These are phyloP conservation scores for Penicillium daleae DNA, from an alignment of 495 filamentous ascomycete genomes.

Conservation along the genomic window DNA sequence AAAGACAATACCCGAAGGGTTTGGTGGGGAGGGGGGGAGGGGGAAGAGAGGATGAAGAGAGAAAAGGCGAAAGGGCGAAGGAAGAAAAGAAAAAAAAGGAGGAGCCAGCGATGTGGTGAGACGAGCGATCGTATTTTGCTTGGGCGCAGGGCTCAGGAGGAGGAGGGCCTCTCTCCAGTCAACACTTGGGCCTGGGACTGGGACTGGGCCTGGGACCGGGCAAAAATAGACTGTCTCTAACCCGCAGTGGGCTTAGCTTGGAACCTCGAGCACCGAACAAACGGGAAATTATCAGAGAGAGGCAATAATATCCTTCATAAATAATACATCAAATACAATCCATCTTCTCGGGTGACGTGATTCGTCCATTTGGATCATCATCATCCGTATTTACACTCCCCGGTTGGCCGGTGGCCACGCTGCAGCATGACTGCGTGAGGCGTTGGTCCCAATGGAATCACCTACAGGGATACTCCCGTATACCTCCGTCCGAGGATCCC, in stretches of 20 bases:
- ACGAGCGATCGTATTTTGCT: constrained; percentile 22
- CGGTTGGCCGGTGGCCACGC: too few species aligned
- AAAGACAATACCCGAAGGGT: not conserved
- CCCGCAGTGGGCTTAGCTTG: constrained; percentile 20
- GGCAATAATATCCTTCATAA: too few species aligned
- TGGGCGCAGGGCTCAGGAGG: too few species aligned
- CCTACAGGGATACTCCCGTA: too few species aligned
- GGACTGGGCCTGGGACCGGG: too few species aligned
- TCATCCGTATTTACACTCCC: not conserved
- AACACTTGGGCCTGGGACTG: too few species aligned
- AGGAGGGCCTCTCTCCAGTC: too few species aligned
- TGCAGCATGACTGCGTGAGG: not conserved
- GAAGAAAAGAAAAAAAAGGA: constrained; percentile 20
- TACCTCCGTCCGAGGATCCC: not conserved
- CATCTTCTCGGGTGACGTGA: too few species aligned
- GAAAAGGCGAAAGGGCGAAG: constrained; percentile 10
- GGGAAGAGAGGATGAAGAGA: not conserved
- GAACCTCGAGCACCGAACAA: not conserved
- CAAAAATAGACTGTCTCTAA: constrained; percentile 36
- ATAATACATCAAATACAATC: too few species aligned
- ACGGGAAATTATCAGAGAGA: too few species aligned
- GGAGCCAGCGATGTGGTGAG: constrained; percentile 7
- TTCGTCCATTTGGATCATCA: not conserved
- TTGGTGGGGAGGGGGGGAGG: not conserved
- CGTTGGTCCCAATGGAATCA: too few species aligned